Percentiles rank a stretch among this genome's conserved stretches.
Conservation (phyloP, 305 asterid species). For the Ajuga reptans region DNA sequence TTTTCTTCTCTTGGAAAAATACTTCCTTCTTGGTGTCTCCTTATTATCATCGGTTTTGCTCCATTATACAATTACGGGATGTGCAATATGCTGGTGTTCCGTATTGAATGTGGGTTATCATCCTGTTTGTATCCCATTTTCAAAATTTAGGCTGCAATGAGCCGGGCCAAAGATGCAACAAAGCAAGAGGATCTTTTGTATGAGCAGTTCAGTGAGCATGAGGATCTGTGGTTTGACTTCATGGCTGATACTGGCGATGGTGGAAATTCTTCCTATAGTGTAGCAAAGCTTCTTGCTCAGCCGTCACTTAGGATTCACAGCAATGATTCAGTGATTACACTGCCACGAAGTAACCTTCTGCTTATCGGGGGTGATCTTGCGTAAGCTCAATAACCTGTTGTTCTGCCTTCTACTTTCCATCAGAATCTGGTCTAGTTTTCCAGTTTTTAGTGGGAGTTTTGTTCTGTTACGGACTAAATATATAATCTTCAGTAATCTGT, state of each 20-base stretch:
- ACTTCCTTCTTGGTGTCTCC: not conserved
- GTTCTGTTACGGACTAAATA: too few species aligned
- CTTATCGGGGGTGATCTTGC: slow-evolving; percentile 99
- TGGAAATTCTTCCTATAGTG: slow-evolving; percentile 88
- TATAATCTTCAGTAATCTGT: too few species aligned
- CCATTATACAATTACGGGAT: not conserved
- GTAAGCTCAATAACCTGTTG: slow-evolving; percentile 46
- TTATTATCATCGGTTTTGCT: not conserved
- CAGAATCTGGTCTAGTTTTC: not conserved
- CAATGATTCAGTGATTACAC: slow-evolving; percentile 41
- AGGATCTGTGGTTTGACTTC: slow-evolving; percentile 95
- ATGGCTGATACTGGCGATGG: slow-evolving; percentile 99
- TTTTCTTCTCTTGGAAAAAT: not conserved
- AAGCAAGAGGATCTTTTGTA: slow-evolving; percentile 77
- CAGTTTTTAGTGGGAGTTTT: too few species aligned
- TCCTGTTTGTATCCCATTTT: slow-evolving; percentile 16
- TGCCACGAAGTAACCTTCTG: slow-evolving; percentile 83
- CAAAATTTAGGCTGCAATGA: slow-evolving; percentile 85
- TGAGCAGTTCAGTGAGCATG: slow-evolving; percentile 72
- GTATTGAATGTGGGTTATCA: slow-evolving; percentile 5
- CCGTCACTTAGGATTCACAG: slow-evolving; percentile 53
- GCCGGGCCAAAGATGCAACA: slow-evolving; percentile 67
- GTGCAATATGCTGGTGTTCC: slow-evolving; percentile 5
- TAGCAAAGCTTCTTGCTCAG: slow-evolving; percentile 96
- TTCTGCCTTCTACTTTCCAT: not conserved